phyloP scores from a whole-genome alignment of 2,329 filamentous ascomycete genomes.

The Rachicladosporium sp. region DNA sequence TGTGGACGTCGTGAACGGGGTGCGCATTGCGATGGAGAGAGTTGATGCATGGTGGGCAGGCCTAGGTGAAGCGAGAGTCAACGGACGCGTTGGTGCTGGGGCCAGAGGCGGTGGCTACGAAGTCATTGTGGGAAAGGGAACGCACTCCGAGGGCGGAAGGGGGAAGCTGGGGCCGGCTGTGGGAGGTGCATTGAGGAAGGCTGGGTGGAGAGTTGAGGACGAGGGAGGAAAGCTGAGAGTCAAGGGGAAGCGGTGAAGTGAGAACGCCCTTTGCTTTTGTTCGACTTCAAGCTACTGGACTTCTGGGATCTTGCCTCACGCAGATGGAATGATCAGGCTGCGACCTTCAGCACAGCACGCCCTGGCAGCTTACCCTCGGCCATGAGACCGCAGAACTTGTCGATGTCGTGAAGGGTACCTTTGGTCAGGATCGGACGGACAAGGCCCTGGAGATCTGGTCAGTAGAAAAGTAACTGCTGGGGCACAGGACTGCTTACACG shows the following conservation, averaged over 20 bases:
- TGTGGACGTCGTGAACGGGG: conserved; percentile 66
- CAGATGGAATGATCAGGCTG: conserved; percentile 5
- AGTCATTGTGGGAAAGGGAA: conserved; percentile 70
- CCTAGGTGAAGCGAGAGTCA: conserved; percentile 52
- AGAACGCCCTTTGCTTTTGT: too few species aligned
- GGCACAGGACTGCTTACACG: conserved; percentile 7
- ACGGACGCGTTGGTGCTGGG: conserved; percentile 31
- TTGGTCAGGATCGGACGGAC: conserved; percentile 29
- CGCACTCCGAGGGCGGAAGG: conserved; percentile 64
- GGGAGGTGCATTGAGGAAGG: conserved; percentile 57
- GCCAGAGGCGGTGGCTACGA: conserved; percentile 45
- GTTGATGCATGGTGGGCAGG: conserved; percentile 65
- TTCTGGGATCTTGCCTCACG: too few species aligned
- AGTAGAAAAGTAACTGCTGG: too few species aligned
- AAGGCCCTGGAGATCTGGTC: conserved; percentile 10
- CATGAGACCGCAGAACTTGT: conserved; percentile 29
- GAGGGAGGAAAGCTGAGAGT: conserved; percentile 60
- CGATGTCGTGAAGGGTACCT: conserved; percentile 27
- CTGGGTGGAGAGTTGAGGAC: conserved; percentile 74
- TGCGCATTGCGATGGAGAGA: conserved; percentile 59
- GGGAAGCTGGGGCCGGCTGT: conserved; percentile 70
- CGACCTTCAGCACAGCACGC: conserved; percentile 30
- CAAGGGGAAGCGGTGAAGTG: conserved; percentile 35
- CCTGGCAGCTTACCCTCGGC: conserved; percentile 28
- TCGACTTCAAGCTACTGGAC: too few species aligned